Percentiles rank a stretch among this genome's conserved stretches.
Evolutionary conservation across 306 rosid genomes (phyloP).

Genomic region (Lupinus albus): DNA sequence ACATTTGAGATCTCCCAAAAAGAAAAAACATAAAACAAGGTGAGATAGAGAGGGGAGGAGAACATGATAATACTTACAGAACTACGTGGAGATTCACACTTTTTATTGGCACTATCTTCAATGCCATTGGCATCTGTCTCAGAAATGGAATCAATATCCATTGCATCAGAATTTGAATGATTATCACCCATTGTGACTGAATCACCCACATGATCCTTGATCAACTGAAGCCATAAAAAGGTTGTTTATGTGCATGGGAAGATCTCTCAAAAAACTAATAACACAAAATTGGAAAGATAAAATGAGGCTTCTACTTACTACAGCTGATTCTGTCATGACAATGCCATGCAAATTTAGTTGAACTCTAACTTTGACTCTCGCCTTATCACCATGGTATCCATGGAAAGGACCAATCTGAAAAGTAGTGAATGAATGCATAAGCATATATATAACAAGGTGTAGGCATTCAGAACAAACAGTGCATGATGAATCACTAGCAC

Average conservation of each 20-base stretch:
- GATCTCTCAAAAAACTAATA: slow-evolving; percentile 35
- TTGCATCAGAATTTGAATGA: slow-evolving; percentile 53
- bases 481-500: slow-evolving; percentile 16
- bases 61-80: slow-evolving; percentile 52
- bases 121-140: slow-evolving; percentile 62
- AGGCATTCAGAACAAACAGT: slow-evolving; percentile 21
- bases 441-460: slow-evolving; percentile 35
- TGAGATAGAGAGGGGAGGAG: not conserved
- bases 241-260: slow-evolving; percentile 32
- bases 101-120: slow-evolving; percentile 44
- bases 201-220: slow-evolving; percentile 61
- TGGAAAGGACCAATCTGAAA: slow-evolving; percentile 86
- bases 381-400: slow-evolving; percentile 56
- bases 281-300: slow-evolving; percentile 31
- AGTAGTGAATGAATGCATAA: slow-evolving; percentile 29
- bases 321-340: slow-evolving; percentile 76
- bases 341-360: slow-evolving; percentile 80
- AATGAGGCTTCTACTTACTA: slow-evolving; percentile 56
- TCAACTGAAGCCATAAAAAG: slow-evolving; percentile 59
- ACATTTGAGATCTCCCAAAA: slow-evolving; percentile 8
- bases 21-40: not conserved
- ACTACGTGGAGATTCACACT: slow-evolving; percentile 52
- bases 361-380: slow-evolving; percentile 78
- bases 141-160: slow-evolving; percentile 61
- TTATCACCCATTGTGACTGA: slow-evolving; percentile 42